Conservation (phyloP, 768 basidiomycete genomes). For the Sarcodon aspratus region DNA sequence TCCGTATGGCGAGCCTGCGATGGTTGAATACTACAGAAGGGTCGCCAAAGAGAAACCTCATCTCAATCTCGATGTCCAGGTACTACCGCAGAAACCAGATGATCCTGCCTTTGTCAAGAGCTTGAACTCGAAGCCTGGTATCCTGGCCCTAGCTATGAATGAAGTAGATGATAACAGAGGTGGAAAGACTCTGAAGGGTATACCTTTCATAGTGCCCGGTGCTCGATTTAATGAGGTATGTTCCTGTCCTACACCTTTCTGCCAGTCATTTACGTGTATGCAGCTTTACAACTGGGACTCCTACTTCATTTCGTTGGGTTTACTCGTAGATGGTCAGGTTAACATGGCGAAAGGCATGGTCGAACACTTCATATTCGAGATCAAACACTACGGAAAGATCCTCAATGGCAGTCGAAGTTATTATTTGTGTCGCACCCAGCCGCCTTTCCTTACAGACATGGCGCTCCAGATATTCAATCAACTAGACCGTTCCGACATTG, state of each 20-base stretch:
- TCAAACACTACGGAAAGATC: constrained; percentile 95
- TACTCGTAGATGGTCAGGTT: constrained; percentile 90
- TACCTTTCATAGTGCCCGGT: constrained; percentile 96
- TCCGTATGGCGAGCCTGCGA: constrained; percentile 86
- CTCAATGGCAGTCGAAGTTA: constrained; percentile 92
- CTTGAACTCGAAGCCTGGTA: constrained; percentile 87
- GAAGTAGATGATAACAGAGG: constrained; percentile 73
- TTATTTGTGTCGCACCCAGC: constrained; percentile 94
- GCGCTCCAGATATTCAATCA: constrained; percentile 97
- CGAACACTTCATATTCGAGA: constrained; percentile 98
- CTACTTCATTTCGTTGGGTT: constrained; percentile 87
- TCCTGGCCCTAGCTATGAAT: constrained; percentile 92
- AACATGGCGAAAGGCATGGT: constrained; percentile 97
- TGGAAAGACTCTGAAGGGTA: constrained; percentile 77
- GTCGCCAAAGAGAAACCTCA: constrained; percentile 90
- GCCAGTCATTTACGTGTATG: constrained; percentile 1
- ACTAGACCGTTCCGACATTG: constrained; percentile 74
- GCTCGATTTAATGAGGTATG: constrained; percentile 87
- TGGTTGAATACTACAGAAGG: constrained; percentile 90
- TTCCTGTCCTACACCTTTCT: constrained; percentile 3
- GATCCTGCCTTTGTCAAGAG: constrained; percentile 86
- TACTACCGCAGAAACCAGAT: constrained; percentile 78
- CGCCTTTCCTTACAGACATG: constrained; percentile 98
- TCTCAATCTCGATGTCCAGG: constrained; percentile 86
- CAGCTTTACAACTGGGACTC: constrained; percentile 94